phyloP scores from a whole-genome alignment of 2,329 filamentous ascomycete genomes.

The Mycosphaerella arachidis region DNA sequence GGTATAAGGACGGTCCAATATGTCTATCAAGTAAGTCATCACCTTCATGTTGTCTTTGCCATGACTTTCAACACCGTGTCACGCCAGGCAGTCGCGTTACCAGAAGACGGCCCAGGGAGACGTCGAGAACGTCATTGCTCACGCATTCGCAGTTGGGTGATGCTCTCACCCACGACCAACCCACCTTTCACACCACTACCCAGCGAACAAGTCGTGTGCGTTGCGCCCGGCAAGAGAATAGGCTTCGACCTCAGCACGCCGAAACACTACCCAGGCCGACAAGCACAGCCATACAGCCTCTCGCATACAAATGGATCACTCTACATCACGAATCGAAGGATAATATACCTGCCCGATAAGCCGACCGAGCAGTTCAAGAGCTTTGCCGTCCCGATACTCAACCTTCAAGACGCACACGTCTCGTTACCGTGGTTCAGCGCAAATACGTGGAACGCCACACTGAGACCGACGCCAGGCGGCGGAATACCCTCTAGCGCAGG shows the following conservation, averaged over 20 bases:
- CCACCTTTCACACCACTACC: slow-evolving; percentile 73
- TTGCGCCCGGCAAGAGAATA: slow-evolving; percentile 74
- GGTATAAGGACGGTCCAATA: slow-evolving; percentile 7
- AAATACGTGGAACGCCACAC: slow-evolving; percentile 79
- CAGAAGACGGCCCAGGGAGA: background rate
- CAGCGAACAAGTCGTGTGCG: slow-evolving; percentile 69
- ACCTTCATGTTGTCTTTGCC: background rate
- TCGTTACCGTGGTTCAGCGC: slow-evolving; percentile 87
- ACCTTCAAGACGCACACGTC: slow-evolving; percentile 80
- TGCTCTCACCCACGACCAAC: slow-evolving; percentile 64
- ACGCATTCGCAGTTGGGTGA: slow-evolving; percentile 68
- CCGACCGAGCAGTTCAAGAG: slow-evolving; percentile 69
- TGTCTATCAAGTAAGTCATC: slow-evolving; percentile 25
- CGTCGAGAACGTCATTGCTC: slow-evolving; percentile 13
- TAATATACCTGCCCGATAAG: slow-evolving; percentile 79
- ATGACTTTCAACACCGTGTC: slow-evolving; percentile 15
- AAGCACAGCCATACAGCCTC: slow-evolving; percentile 37
- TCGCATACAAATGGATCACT: slow-evolving; percentile 22
- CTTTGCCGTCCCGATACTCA: slow-evolving; percentile 83
- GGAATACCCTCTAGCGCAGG: slow-evolving; percentile 69
- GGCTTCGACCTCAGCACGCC: slow-evolving; percentile 57
- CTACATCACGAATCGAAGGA: slow-evolving; percentile 47
- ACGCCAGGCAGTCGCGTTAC: slow-evolving; percentile 1
- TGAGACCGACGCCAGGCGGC: slow-evolving; percentile 77
- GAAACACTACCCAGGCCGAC: slow-evolving; percentile 60